A percentile compares a stretch with the other conserved stretches of the same genome.
Conservation (phyloP, 768 basidiomycete genomes). For the Suillus fuscotomentosus region DNA sequence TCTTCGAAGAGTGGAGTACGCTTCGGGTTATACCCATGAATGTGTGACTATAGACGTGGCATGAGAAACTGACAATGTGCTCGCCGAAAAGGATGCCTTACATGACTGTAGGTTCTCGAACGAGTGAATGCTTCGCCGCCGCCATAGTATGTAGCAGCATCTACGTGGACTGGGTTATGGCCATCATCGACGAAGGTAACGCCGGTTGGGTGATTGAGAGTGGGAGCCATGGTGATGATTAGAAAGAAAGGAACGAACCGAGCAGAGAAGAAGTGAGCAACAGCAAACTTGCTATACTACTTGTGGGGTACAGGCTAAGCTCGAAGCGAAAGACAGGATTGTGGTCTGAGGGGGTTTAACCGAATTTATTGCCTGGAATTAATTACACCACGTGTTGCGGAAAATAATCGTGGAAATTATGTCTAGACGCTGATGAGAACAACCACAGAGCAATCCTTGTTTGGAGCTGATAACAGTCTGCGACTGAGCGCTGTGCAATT, state of each 20-base stretch:
- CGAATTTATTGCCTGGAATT: constrained; percentile 16
- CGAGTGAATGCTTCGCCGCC: constrained; percentile 76
- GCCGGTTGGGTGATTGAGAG: constrained; percentile 60
- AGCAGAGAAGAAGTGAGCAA: background rate
- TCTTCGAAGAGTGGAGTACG: constrained; percentile 72
- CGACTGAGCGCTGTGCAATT: background rate
- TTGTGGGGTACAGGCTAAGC: constrained; percentile 6
- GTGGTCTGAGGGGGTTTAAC: constrained; percentile 12
- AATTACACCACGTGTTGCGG: constrained; percentile 14
- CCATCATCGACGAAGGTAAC: constrained; percentile 68
- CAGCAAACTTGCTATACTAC: background rate
- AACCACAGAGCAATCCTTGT: background rate
- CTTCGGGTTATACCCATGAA: constrained; percentile 72
- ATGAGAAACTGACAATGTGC: constrained; percentile 19
- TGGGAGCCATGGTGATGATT: constrained; percentile 54
- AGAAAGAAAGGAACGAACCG: constrained; percentile 8
- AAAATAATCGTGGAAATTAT: constrained; percentile 20
- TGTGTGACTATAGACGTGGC: constrained; percentile 51
- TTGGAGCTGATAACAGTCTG: background rate
- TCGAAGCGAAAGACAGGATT: constrained; percentile 3
- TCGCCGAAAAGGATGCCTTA: constrained; percentile 35
- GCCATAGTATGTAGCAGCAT: constrained; percentile 83
- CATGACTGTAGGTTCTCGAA: constrained; percentile 85
- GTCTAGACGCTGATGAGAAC: constrained; percentile 2
- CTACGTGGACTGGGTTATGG: constrained; percentile 50